Base-by-base conservation (phyloP, 176 grass and related monocot genomes). In the Bothriochloa decipiens region DNA sequence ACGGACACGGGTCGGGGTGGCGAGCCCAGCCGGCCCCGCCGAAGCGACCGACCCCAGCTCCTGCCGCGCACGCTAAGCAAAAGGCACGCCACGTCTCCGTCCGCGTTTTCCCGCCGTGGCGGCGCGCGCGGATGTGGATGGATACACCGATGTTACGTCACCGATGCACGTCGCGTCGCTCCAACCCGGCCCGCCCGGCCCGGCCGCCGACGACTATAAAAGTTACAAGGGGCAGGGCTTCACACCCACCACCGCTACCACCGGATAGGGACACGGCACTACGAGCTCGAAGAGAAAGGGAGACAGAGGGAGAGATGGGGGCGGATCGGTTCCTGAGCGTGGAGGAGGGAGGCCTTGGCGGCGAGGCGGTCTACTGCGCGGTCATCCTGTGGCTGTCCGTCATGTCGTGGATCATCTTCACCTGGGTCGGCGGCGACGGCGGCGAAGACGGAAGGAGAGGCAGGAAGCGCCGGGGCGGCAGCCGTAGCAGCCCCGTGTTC, bases 361-460 rank as follows among this genome's bases (percentile, higher is more conserved):
- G 96, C 1, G 96, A 98, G 66, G 93, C 91, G 50, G 1, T 95
- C 45, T 98, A 95, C 84, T 88, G 83, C 84, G 87, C 89, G n/a
- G 76, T 98, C 82, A 90, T 98, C 73, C 70, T 91, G 20, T 95
- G 96, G 96, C 89, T 98, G 20, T 93, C 86, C 64, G 80, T 93
- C 25, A 63, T 93, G 81, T 91, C 93, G 18, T 91, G 89, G 85
- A 93, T 98, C 89, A 93, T 98, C 70, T 93, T 98, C 87, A 87
- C 89, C 42, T 80, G 83, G 49, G 87, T 85, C 66, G 87, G 89
- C 65, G 87, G 88, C 69, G 82, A 86, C 39, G 65, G 12, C 42
- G 84, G 53, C 11, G 40, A 22, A 6, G 67, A 6, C 18, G 6
- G 61, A 9, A 50, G 72, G 29, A 37, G 77, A 4, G 32, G 90